Percentiles rank a stretch among this genome's conserved stretches.
These are phyloP conservation scores for Cochlearia excelsa DNA, from an alignment of 345 rosid species.

Conservation along the genomic window DNA sequence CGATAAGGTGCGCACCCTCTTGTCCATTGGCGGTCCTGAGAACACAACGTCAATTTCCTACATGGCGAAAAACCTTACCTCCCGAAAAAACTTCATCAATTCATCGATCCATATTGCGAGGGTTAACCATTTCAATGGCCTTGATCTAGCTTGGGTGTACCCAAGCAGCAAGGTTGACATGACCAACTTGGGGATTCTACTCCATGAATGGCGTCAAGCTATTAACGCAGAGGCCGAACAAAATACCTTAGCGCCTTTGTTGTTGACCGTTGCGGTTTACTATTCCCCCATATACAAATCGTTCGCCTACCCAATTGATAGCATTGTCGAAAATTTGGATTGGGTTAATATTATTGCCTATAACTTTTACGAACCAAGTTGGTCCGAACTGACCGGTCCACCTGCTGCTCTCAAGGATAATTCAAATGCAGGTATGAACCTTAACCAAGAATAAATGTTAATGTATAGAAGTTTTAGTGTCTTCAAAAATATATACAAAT, in stretches of 20 bases:
- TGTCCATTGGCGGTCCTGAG: neutral
- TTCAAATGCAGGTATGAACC: too few species aligned
- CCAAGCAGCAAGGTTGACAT: neutral
- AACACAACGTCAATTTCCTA: too few species aligned
- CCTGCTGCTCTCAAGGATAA: too few species aligned
- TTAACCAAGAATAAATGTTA: too few species aligned
- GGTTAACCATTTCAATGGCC: neutral
- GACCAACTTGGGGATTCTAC: neutral
- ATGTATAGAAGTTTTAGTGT: too few species aligned
- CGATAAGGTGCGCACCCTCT: neutral
- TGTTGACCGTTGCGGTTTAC: neutral
- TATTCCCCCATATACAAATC: neutral
- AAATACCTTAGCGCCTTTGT: neutral
- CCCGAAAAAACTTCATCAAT: neutral
- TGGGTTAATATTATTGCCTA: too few species aligned
- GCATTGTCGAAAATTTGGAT: too few species aligned
- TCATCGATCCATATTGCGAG: neutral
- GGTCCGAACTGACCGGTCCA: too few species aligned
- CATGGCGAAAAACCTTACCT: neutral
- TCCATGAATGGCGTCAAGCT: neutral
- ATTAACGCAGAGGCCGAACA: neutral
- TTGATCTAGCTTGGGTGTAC: neutral
- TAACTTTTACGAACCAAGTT: neutral
- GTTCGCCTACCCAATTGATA: too few species aligned
- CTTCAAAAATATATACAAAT: too few species aligned